Percentiles rank a stretch among this genome's conserved stretches.
phyloP scores from a whole-genome alignment of 305 asterid species.

The Rubia peregrina region DNA sequence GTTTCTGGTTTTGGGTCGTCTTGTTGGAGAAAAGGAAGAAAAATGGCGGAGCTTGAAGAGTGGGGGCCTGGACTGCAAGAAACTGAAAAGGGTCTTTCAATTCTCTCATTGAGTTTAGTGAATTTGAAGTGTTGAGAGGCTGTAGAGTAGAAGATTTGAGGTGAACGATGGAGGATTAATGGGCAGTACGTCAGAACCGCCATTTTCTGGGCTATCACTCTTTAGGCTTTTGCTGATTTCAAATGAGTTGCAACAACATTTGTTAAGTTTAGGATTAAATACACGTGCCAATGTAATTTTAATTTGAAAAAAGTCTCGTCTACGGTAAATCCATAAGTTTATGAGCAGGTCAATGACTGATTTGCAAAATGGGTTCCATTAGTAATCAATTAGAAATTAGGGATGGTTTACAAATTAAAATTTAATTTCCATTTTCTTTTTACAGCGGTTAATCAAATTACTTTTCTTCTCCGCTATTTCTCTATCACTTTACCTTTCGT shows the following conservation, averaged over 20 bases:
- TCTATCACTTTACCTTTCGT: too few species aligned
- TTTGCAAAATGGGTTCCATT: too few species aligned
- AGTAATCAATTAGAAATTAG: too few species aligned
- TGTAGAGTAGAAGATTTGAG: slow-evolving; percentile 11
- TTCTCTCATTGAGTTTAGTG: slow-evolving; percentile 18
- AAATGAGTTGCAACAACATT: not conserved
- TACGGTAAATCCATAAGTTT: too few species aligned
- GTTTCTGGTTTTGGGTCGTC: slow-evolving; percentile 29
- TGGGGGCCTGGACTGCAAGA: slow-evolving; percentile 11
- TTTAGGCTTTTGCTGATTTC: not conserved
- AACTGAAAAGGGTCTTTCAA: slow-evolving; percentile 14
- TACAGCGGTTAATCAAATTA: too few species aligned
- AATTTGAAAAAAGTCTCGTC: too few species aligned
- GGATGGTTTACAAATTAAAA: too few species aligned
- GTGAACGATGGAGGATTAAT: not conserved
- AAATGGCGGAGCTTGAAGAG: slow-evolving; percentile 40
- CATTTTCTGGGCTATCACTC: slow-evolving; percentile 7
- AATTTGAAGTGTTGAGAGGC: slow-evolving; percentile 25
- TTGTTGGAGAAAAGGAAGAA: slow-evolving; percentile 62
- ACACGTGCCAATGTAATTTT: too few species aligned
- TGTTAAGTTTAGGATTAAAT: too few species aligned
- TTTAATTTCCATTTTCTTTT: too few species aligned
- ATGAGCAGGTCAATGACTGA: too few species aligned
- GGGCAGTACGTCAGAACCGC: slow-evolving; percentile 5
- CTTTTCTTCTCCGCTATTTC: too few species aligned